These are phyloP conservation scores for Cicer cuneatum DNA, from an alignment of 306 rosid genomes.

Conservation along the genomic window DNA sequence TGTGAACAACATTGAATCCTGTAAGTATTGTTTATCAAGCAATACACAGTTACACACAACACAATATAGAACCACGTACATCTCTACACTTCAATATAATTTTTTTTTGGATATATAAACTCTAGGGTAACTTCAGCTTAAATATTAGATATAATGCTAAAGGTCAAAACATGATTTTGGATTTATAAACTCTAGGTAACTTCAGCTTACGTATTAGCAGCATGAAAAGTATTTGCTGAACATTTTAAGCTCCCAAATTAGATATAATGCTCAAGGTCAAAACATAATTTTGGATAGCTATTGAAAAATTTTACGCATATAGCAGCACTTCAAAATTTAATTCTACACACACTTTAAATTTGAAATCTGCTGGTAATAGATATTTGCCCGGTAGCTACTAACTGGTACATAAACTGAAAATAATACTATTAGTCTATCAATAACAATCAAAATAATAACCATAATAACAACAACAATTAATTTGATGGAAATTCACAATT, in stretches of 20 bases:
- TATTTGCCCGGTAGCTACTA: slow-evolving; percentile 17
- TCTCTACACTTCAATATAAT: not conserved
- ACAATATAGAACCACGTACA: slow-evolving; percentile 20
- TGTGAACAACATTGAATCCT: slow-evolving; percentile 16
- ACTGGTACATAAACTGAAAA: slow-evolving; percentile 27
- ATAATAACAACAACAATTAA: not conserved
- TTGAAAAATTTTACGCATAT: not conserved
- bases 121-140: not conserved
- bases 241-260: slow-evolving; percentile 19
- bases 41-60: slow-evolving; percentile 13
- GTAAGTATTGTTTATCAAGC: slow-evolving; percentile 8
- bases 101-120: slow-evolving; percentile 12
- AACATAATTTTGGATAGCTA: slow-evolving; percentile 20
- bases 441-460: not conserved
- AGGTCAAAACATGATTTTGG: slow-evolving; percentile 12
- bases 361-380: slow-evolving; percentile 9
- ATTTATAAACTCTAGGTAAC: too few species aligned
- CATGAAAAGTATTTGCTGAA: not conserved
- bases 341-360: not conserved
- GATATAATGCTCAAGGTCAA: slow-evolving; percentile 3
- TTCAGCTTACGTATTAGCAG: slow-evolving; percentile 5
- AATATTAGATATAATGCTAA: slow-evolving; percentile 17
- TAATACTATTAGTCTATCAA: slow-evolving; percentile 19
- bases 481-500: slow-evolving; percentile 21
- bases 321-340: slow-evolving; percentile 9